phyloP scores from a whole-genome alignment of 257 asterid species.

The Phtheirospermum japonicum region DNA sequence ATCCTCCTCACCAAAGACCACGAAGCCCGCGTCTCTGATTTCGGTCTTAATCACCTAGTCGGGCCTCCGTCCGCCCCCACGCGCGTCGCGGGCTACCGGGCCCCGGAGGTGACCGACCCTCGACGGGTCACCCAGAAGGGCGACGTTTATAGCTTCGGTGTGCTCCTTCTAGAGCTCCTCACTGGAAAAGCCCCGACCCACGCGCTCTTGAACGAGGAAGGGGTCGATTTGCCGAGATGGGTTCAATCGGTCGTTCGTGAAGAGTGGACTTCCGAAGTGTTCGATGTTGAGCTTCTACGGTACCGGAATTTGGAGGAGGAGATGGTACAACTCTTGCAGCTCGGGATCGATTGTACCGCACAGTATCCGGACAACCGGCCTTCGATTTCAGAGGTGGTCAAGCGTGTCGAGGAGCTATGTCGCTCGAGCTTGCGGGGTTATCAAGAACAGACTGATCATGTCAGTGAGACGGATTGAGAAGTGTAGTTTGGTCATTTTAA shows the following conservation, averaged over 20 bases:
- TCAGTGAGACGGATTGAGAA: conserved; percentile 44
- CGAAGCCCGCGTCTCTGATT: conserved; percentile 66
- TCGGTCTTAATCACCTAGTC: conserved; percentile 67
- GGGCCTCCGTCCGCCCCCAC: conserved; percentile 73
- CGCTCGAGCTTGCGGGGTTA: conserved; percentile 32
- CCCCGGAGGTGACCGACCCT: conserved; percentile 87
- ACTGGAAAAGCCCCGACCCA: conserved; percentile 89
- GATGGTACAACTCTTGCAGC: conserved; percentile 83
- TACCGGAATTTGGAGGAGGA: conserved; percentile 60
- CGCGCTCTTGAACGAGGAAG: conserved; percentile 77
- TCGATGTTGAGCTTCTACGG: conserved; percentile 66
- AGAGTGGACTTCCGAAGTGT: conserved; percentile 85
- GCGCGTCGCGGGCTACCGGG: conserved; percentile 72
- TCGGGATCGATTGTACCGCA: conserved; percentile 73
- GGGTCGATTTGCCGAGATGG: conserved; percentile 82
- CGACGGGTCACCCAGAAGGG: conserved; percentile 72
- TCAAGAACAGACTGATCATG: conserved; percentile 42
- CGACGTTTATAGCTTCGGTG: conserved; percentile 75
- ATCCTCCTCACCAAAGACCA: conserved; percentile 71
- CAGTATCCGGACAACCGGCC: conserved; percentile 80
- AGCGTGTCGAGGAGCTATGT: conserved; percentile 49
- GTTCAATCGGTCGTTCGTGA: conserved; percentile 73
- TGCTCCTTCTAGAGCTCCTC: conserved; percentile 71
- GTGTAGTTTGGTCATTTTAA: background rate
- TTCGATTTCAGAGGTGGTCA: conserved; percentile 45